Evolutionary conservation across 2,329 filamentous ascomycete genomes (phyloP).

Genomic region (Alternaria panax): DNA sequence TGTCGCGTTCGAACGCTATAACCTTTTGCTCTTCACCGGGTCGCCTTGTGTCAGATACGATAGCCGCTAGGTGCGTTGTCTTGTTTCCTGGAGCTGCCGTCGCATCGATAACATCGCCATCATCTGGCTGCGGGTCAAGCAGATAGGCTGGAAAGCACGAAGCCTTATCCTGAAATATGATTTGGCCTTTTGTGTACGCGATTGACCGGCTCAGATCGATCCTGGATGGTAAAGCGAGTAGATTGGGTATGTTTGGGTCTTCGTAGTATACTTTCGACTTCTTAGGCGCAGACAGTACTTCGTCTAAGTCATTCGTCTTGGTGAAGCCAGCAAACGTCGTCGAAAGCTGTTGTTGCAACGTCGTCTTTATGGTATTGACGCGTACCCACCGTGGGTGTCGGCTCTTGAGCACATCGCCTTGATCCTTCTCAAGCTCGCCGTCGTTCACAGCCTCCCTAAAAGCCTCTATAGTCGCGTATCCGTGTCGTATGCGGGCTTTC

Average conservation of each 20-base stretch:
- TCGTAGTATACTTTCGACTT: conserved; percentile 66
- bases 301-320: conserved; percentile 62
- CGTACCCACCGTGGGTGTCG: conserved; percentile 89
- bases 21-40: conserved; percentile 58
- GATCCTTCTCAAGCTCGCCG: conserved; percentile 35
- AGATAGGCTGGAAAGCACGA: conserved; percentile 96
- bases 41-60: conserved; percentile 61
- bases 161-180: conserved; percentile 95
- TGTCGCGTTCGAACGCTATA: conserved; percentile 81
- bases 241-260: conserved; percentile 82
- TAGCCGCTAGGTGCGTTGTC: conserved; percentile 88
- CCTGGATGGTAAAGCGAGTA: conserved; percentile 78
- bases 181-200: conserved; percentile 76
- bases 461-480: conserved; percentile 71
- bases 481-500: conserved; percentile 75
- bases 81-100: conserved; percentile 98
- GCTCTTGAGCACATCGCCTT: conserved; percentile 52
- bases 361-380: conserved; percentile 79
- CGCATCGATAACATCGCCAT: conserved; percentile 86
- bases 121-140: conserved; percentile 70
- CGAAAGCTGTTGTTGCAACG: conserved; percentile 73
- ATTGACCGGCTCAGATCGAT: conserved; percentile 75
- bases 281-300: conserved; percentile 59
- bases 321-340: conserved; percentile 74
- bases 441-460: conserved; percentile 67